Base-by-base conservation (phyloP, 2,329 filamentous ascomycete genomes). In the Ophiocordyceps camponoti-rufipedis region DNA sequence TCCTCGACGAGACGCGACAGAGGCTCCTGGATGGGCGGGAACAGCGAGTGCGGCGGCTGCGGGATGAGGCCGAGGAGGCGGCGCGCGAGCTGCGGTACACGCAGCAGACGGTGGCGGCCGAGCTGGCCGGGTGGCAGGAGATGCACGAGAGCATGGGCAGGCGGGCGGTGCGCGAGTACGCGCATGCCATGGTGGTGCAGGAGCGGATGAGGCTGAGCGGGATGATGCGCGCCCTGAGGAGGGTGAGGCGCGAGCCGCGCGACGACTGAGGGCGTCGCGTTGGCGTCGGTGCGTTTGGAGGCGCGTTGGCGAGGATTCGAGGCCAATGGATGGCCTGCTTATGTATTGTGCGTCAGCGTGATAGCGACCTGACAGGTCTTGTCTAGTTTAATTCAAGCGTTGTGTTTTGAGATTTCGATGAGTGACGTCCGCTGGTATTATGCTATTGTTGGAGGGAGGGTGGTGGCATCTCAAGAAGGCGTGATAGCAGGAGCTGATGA, bases 81-180 rank as follows among this genome's bases (percentile, higher is more conserved):
- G 80, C 82, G 0, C 77, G 77, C 44, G 91, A 98, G 62, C 67
- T 98, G 46, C 70, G 86, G 44, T 94, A 91, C 61, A 94, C 88
- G 43, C 89, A 95, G 64, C 85, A 93, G 61, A 86, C 89, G 13
- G 89, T 96, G 23, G 89, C 93, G 7, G 74, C 78, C 2, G 91
- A 98, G 64, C 62, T 98, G 46, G 91, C 91, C 1, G 87, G 85
- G 14, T 98, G 91, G 86, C 88, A 94, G 56, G 86, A 93, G 39
- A 76, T 87, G 66, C 79, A 94, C 56, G 85, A 86, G 52, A 77
- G 75, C 55, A 78, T 85, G 64, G 87, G 84, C 1, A 69, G 79
- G 49, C 74, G 74, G 48, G 84, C 85, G 28, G 74, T 95, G 49
- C 76, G 72, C 51, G 78, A 86, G 42, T 75, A 94, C 53, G 89